Conservation (phyloP, 176 grass and related monocot species). For the Musa schizocarpa region DNA sequence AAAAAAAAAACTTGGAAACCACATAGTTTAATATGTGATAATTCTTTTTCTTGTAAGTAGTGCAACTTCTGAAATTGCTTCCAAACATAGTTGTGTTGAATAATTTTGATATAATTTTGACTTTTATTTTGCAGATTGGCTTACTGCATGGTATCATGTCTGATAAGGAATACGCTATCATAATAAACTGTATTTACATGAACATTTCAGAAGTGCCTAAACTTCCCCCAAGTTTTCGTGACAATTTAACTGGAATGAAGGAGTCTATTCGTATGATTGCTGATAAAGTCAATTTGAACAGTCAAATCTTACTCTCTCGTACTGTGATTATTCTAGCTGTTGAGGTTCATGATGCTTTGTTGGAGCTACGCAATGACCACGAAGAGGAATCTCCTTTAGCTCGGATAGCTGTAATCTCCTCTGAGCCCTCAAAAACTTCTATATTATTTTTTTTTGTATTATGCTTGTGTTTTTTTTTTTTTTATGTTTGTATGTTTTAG, state of each 20-base stretch:
- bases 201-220: slow-evolving; percentile 82
- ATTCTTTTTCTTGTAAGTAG: neutral
- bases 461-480: neutral
- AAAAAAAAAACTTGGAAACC: neutral
- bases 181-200: slow-evolving; percentile 71
- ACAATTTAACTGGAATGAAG: slow-evolving; percentile 58
- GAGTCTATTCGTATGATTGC: slow-evolving; percentile 87
- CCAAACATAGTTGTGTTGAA: neutral
- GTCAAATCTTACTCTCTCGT: slow-evolving; percentile 54
- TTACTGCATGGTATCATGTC: slow-evolving; percentile 87
- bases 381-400: slow-evolving; percentile 78
- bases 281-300: slow-evolving; percentile 91
- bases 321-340: slow-evolving; percentile 69
- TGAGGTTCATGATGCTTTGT: slow-evolving; percentile 65
- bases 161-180: slow-evolving; percentile 93
- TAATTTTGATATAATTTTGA: neutral
- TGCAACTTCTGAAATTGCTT: neutral
- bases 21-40: neutral
- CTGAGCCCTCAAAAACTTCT: neutral
- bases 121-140: slow-evolving; percentile 50
- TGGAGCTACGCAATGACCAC: slow-evolving; percentile 72
- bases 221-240: slow-evolving; percentile 84
- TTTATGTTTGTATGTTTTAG: neutral
- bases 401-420: slow-evolving; percentile 65
- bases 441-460: neutral